These are phyloP conservation scores for Inosperma sp. DNA, from an alignment of 768 basidiomycete genomes.

Conservation along the genomic window DNA sequence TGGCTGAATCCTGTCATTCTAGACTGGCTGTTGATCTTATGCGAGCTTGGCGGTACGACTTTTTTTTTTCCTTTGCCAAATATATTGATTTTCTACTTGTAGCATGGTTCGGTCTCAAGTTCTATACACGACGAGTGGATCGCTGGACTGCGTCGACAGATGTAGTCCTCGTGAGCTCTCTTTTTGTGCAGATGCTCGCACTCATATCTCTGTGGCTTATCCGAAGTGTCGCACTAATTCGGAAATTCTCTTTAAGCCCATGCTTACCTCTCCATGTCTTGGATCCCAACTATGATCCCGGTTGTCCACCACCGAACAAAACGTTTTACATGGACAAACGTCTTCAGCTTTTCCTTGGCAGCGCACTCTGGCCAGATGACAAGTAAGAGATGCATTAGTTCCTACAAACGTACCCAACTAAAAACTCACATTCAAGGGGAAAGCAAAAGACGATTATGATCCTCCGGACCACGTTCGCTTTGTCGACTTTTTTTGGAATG, in stretches of 20 bases:
- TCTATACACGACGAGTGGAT: neutral
- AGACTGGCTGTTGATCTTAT: neutral
- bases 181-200: neutral
- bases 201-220: neutral
- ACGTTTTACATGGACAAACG: neutral
- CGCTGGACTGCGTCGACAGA: neutral
- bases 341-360: neutral
- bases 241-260: neutral
- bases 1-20: neutral
- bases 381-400: neutral
- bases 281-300: neutral
- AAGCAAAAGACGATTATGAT: neutral
- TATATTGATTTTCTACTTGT: neutral
- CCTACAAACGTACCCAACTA: neutral
- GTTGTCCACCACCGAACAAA: neutral
- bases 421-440: neutral
- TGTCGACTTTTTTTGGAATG: slow-evolving; percentile 1
- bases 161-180: neutral
- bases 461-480: neutral
- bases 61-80: neutral
- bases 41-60: neutral
- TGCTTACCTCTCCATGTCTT: neutral
- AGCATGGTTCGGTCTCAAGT: neutral
- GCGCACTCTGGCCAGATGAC: neutral
- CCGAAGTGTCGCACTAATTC: neutral